Conservation (phyloP, 257 asterid species). For the Gentiana straminea region DNA sequence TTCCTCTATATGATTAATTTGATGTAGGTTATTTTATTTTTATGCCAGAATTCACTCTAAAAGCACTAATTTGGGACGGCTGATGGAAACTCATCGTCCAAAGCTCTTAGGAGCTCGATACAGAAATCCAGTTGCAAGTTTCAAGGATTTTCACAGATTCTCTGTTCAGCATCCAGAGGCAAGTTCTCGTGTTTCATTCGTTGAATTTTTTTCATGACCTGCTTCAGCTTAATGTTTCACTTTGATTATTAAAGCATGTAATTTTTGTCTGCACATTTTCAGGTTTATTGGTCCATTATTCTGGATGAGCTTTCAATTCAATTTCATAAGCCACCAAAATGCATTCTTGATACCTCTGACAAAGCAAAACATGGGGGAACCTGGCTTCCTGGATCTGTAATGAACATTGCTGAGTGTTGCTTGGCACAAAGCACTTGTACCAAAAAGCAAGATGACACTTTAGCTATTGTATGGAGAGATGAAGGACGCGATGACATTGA, state of each 20-base stretch:
- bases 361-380: constrained; percentile 56
- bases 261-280: constrained; percentile 8
- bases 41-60: constrained; percentile 41
- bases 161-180: constrained; percentile 82
- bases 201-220: neutral
- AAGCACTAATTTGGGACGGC: constrained; percentile 65
- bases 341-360: constrained; percentile 61
- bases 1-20: neutral
- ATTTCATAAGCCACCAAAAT: constrained; percentile 43
- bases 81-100: constrained; percentile 77
- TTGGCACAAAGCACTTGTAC: constrained; percentile 34
- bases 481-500: constrained; percentile 50
- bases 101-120: constrained; percentile 47
- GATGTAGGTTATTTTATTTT: constrained; percentile 2
- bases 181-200: constrained; percentile 10
- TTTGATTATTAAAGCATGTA: neutral
- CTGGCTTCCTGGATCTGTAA: constrained; percentile 78
- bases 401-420: constrained; percentile 86
- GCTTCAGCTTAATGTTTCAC: neutral
- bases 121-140: constrained; percentile 74
- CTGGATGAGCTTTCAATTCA: constrained; percentile 52
- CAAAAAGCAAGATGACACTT: constrained; percentile 46
- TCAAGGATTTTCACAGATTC: constrained; percentile 55
- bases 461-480: constrained; percentile 77
- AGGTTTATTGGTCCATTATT: constrained; percentile 72